Evolutionary conservation across 78 protist genomes (phyloP).

Genomic region (Isochrysis galbana): DNA sequence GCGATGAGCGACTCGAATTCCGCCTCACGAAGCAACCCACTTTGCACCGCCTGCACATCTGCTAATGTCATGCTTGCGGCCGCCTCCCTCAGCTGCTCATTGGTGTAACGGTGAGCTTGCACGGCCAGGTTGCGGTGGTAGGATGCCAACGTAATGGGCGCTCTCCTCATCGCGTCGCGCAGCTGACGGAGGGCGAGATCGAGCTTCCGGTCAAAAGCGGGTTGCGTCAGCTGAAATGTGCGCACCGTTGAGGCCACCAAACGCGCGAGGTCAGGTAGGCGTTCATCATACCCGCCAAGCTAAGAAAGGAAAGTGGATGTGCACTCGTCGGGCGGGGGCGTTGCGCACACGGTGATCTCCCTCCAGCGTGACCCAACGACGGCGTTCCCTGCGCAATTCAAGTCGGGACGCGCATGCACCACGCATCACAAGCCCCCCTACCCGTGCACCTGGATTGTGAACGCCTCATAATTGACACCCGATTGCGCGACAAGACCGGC

Average conservation of each 20-base stretch:
- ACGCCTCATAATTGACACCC: background rate
- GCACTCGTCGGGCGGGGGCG: no score
- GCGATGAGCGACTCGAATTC: background rate
- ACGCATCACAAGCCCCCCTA: no score
- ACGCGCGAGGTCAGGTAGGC: background rate
- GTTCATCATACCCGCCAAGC: background rate
- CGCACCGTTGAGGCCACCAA: background rate
- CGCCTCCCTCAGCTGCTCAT: background rate
- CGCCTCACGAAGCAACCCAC: background rate
- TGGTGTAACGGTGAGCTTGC: background rate
- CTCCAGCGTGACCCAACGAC: no score
- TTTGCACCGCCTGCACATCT: background rate
- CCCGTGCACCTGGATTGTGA: background rate
- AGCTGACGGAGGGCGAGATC: background rate
- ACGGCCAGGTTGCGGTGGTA: background rate
- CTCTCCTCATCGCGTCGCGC: background rate
- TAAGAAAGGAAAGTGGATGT: no score
- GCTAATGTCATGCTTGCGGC: background rate
- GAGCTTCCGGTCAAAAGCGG: background rate
- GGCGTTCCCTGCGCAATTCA: no score
- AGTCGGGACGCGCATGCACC: no score
- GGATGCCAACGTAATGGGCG: background rate
- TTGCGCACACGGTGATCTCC: no score
- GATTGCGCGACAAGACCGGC: background rate
- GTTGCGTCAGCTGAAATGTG: background rate